Conservation (phyloP, 2,329 filamentous ascomycete species). For the Colletotrichum trifolii region DNA sequence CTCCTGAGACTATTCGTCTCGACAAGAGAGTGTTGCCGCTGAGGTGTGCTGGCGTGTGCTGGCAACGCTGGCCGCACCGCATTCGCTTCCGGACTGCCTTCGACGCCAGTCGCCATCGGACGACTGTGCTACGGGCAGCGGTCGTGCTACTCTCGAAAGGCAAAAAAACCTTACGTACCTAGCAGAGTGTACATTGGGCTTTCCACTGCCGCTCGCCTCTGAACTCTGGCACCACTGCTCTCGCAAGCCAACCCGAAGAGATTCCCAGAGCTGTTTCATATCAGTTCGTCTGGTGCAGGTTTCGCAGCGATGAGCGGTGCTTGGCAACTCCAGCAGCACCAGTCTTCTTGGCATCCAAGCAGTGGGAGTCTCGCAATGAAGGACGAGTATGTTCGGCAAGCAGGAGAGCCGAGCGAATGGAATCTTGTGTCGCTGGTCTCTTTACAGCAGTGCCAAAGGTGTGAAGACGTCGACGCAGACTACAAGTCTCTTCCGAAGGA, state of each 20-base stretch:
- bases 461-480: conserved; percentile 2
- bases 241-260: background rate
- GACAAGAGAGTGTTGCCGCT: background rate
- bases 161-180: background rate
- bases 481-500: conserved; percentile 6
- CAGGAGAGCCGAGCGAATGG: conserved; percentile 9
- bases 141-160: conserved; percentile 2
- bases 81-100: conserved; percentile 7
- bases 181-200: background rate
- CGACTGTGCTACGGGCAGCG: conserved; percentile 1
- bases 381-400: conserved; percentile 15
- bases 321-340: conserved; percentile 22
- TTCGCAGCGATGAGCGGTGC: conserved; percentile 23
- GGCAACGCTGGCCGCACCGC: conserved; percentile 3
- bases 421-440: background rate
- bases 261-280: conserved; percentile 23
- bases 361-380: background rate
- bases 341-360: conserved; percentile 23
- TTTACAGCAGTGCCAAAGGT: background rate
- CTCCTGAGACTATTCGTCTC: background rate
- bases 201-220: background rate
- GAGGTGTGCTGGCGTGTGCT: background rate
- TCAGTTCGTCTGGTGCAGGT: conserved; percentile 32
- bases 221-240: background rate
- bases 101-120: conserved; percentile 1